phyloP scores from a whole-genome alignment of 139 green algal species.

The Haematococcus sp. region DNA sequence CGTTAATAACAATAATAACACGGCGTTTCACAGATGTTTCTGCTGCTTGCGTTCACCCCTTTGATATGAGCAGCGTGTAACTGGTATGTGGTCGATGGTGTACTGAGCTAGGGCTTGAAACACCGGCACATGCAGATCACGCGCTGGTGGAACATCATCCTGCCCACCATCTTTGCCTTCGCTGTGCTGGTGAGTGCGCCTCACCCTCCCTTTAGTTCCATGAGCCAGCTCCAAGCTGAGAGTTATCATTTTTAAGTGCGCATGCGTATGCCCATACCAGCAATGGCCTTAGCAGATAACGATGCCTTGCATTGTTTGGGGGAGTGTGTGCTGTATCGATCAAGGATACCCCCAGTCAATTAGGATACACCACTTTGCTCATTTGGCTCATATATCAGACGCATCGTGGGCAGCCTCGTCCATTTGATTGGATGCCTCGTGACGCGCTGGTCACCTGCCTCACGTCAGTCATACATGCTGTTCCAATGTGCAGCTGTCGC shows the following conservation, averaged over 20 bases:
- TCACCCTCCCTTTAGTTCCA: neutral
- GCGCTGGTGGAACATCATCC: slow-evolving; percentile 8
- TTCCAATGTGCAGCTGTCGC: slow-evolving; percentile 14
- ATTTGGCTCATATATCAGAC: too few species aligned
- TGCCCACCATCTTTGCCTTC: neutral
- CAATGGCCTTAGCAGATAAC: too few species aligned
- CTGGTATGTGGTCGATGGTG: too few species aligned
- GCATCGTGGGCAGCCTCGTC: too few species aligned
- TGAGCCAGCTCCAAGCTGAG: neutral
- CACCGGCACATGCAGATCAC: neutral
- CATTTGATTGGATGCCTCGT: too few species aligned
- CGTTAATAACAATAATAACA: neutral
- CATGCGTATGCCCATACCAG: too few species aligned
- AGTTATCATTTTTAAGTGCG: neutral
- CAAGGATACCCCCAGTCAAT: too few species aligned
- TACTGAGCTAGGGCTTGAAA: too few species aligned
- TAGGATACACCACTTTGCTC: too few species aligned
- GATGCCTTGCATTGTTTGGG: neutral
- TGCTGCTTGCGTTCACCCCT: too few species aligned
- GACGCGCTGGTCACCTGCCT: too few species aligned
- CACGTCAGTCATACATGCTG: neutral
- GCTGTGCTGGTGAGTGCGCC: slow-evolving; percentile 3
- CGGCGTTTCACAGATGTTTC: neutral
- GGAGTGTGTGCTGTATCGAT: neutral
- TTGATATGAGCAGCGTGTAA: too few species aligned